Conservation (phyloP, 2,329 filamentous ascomycete genomes). For the Microdochium bolleyi region DNA sequence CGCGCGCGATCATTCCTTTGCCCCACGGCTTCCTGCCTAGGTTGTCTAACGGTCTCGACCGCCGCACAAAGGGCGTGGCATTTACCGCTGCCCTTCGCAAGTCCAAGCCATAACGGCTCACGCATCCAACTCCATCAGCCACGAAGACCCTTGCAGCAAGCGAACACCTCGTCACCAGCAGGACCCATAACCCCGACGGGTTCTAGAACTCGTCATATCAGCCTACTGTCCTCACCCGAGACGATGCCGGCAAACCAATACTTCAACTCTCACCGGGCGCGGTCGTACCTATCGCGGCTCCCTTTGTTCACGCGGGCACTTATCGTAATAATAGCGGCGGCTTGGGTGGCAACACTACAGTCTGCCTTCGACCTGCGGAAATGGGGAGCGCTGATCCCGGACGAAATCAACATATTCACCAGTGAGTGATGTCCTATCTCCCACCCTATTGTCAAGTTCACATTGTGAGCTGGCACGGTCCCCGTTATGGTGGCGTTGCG, state of each 20-base stretch:
- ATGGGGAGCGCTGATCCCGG: constrained; percentile 75
- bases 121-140: no score
- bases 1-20: not conserved
- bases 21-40: no score
- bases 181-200: not conserved
- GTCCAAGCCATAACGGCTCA: no score
- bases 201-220: not conserved
- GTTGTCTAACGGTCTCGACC: no score
- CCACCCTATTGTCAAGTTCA: not conserved
- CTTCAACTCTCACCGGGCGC: constrained; percentile 66
- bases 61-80: no score
- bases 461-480: constrained; percentile 1
- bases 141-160: no score
- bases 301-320: constrained; percentile 77
- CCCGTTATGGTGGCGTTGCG: constrained; percentile 1
- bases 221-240: no score
- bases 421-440: constrained; percentile 44
- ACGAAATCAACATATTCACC: constrained; percentile 61
- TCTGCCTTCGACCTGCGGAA: constrained; percentile 62
- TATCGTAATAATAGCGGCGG: constrained; percentile 54
- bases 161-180: not conserved
- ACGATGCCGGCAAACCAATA: constrained; percentile 29
- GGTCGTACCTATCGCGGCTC: constrained; percentile 76
- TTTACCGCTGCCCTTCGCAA: no score
- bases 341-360: constrained; percentile 65